Evolutionary conservation across 768 basidiomycete species (phyloP).

Genomic region (Pleurotus giganteus): DNA sequence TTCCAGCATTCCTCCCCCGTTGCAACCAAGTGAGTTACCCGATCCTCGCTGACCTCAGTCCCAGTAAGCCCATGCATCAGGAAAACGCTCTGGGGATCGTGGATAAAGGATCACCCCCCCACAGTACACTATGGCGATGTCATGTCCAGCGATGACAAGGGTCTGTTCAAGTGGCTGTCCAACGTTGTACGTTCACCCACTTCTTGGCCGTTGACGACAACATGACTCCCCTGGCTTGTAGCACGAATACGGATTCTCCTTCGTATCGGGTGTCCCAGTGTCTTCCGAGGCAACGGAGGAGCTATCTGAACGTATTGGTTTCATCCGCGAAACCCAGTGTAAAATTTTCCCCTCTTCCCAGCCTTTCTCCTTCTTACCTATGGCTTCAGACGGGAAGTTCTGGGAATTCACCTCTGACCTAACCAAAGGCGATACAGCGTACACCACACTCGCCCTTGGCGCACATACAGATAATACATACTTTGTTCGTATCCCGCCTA

Average conservation of each 20-base stretch:
- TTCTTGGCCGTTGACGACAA: background rate
- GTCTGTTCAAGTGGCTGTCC: constrained; percentile 77
- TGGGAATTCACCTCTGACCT: constrained; percentile 97
- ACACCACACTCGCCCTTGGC: constrained; percentile 82
- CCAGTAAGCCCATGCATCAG: constrained; percentile 25
- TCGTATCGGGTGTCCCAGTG: constrained; percentile 76
- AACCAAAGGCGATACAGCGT: constrained; percentile 90
- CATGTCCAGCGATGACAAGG: constrained; percentile 62
- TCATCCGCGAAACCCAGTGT: constrained; percentile 83
- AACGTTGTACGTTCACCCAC: constrained; percentile 60
- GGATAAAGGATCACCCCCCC: constrained; percentile 73
- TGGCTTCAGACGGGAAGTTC: constrained; percentile 76
- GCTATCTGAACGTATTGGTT: constrained; percentile 72
- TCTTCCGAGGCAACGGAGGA: constrained; percentile 84
- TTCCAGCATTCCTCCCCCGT: background rate
- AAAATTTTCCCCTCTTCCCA: constrained; percentile 10
- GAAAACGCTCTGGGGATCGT: constrained; percentile 79
- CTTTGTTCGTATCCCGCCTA: constrained; percentile 46
- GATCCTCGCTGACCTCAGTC: background rate
- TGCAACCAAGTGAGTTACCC: background rate
- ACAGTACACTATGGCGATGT: constrained; percentile 69
- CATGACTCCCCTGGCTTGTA: constrained; percentile 25
- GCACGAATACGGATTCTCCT: constrained; percentile 89
- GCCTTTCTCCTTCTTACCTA: background rate
- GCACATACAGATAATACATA: constrained; percentile 76